phyloP scores from a whole-genome alignment of 225 moss, liverwort and hornwort species.

The Pseudoscleropodium purum region DNA sequence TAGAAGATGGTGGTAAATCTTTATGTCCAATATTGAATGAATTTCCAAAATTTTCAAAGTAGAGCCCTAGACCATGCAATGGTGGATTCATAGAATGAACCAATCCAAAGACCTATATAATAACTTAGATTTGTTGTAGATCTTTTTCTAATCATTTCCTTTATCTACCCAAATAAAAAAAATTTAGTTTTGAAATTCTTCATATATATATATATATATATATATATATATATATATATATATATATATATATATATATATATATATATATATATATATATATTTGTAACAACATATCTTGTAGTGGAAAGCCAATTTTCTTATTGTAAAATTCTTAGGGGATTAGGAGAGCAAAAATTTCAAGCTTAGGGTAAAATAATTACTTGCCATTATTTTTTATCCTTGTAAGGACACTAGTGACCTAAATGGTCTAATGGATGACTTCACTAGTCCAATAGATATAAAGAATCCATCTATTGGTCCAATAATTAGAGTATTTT shows the following conservation, averaged over 20 bases:
- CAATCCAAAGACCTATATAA: not conserved
- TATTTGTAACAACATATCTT: not conserved
- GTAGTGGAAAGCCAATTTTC: not conserved
- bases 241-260: too few species aligned
- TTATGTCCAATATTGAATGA: not conserved
- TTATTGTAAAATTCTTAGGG: not conserved
- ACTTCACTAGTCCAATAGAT: not conserved
- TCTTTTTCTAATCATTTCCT: not conserved
- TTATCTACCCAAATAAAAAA: not conserved
- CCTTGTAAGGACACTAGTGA: fast-evolving
- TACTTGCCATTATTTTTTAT: not conserved
- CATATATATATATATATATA: too few species aligned
- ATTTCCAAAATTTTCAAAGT: not conserved
- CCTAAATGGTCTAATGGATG: not conserved
- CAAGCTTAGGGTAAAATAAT: fast-evolving
- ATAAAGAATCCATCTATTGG: not conserved
- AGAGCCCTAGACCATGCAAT: not conserved
- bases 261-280: too few species aligned
- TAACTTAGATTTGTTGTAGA: not conserved
- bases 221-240: too few species aligned
- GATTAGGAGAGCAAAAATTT: not conserved
- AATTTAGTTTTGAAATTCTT: too few species aligned
- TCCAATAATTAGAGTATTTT: not conserved
- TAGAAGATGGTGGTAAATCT: not conserved
- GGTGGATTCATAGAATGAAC: not conserved